Evolutionary conservation across 805 yeast genomes (phyloP).

Genomic region (Saturnispora hagleri): DNA sequence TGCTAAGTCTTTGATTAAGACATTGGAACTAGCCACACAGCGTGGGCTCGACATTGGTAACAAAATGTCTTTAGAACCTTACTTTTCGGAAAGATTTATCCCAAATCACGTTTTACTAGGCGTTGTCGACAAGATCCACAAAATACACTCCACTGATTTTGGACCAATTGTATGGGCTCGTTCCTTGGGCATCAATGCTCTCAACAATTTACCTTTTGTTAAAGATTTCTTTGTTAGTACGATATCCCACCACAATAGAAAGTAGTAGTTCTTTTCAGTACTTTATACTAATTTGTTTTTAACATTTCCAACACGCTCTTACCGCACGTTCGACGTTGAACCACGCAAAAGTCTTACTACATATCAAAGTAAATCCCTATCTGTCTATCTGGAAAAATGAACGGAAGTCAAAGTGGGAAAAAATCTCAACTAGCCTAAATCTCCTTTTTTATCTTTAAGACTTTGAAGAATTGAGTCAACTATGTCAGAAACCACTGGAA

Average conservation of each 20-base stretch:
- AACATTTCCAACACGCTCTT: not conserved
- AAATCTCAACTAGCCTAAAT: not conserved
- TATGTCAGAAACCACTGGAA: slow-evolving; percentile 3
- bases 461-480: not conserved
- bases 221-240: slow-evolving; percentile 62
- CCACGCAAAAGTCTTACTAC: not conserved
- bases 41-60: slow-evolving; percentile 89
- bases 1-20: slow-evolving; percentile 59
- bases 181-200: slow-evolving; percentile 62
- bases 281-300: not conserved
- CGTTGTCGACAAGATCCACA: slow-evolving; percentile 85
- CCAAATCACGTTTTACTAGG: slow-evolving; percentile 75
- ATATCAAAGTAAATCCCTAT: not conserved
- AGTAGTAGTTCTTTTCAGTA: not conserved
- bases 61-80: slow-evolving; percentile 72
- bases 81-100: slow-evolving; percentile 75
- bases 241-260: slow-evolving; percentile 22
- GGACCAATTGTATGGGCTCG: slow-evolving; percentile 69
- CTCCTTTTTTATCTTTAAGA: not conserved
- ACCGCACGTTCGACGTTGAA: too few species aligned
- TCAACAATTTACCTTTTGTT: slow-evolving; percentile 54
- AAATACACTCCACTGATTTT: slow-evolving; percentile 66
- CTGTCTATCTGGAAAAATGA: not conserved
- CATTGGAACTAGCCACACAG: slow-evolving; percentile 58
- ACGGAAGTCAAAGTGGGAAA: not conserved